phyloP scores from a whole-genome alignment of 129 eudicot species.

The Flaveria ramosissima region DNA sequence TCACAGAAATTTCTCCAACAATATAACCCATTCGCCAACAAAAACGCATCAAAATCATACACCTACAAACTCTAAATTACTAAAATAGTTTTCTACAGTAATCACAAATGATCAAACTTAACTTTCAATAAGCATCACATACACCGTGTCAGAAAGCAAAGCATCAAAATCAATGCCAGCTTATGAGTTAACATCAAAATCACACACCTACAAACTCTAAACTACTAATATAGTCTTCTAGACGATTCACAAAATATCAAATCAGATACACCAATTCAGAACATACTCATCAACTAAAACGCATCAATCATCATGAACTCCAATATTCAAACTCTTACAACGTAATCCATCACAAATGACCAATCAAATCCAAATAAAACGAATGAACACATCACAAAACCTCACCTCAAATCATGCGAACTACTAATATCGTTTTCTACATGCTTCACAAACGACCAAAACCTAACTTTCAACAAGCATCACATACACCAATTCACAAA shows the following conservation, averaged over 20 bases:
- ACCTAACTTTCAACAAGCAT: neutral
- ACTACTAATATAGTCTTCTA: neutral
- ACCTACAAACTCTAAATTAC: neutral
- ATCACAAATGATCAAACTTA: no score
- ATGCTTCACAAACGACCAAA: no score
- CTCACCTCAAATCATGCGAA: conserved; percentile 34
- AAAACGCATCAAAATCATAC: conserved; percentile 4
- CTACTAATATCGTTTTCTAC: neutral
- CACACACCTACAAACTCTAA: conserved; percentile 3
- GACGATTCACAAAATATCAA: no score
- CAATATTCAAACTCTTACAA: conserved; percentile 2
- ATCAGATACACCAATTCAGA: no score
- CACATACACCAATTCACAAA: neutral
- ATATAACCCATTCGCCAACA: conserved; percentile 22
- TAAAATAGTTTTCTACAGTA: neutral
- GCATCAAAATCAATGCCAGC: neutral
- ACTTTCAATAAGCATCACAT: neutral
- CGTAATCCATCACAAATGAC: neutral
- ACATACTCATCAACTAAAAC: no score
- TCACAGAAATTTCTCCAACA: neutral
- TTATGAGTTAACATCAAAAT: neutral
- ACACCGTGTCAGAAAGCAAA: neutral
- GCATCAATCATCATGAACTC: neutral
- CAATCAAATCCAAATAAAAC: neutral
- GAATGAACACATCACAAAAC: neutral